Evolutionary conservation across 495 filamentous ascomycete species (phyloP), one percentile per base, ranked within the genome.

Genomic region (Podospora sp.): DNA sequence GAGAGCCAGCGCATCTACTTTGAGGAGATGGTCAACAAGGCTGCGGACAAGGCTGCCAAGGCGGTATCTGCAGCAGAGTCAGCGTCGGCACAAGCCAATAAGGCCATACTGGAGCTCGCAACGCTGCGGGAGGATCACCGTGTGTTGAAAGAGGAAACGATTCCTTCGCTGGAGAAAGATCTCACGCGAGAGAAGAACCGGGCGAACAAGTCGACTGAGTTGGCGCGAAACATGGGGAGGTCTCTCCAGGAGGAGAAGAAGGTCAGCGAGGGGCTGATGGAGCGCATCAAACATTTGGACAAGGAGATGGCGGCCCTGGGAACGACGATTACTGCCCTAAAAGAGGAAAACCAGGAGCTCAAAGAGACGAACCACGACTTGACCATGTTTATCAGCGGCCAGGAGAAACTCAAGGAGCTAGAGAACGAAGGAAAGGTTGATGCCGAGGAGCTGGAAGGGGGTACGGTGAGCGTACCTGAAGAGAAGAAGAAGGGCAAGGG

Each of bases 1-100:
- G 96, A 98, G 71, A 90, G 87, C 64, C 95, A 99, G 72, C 88
- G 95, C 52, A 83, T 90, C 5, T 99, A 98, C 76, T 99, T 96
- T 72, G 95, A 97, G 73, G 94, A 95, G 70, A 88, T 96, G 76
- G 85, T 99, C 66, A 90, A 90, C 72, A 93, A 95, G 63, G 93
- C 93, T 1, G 94, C 89, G 0, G 93, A 97, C 78, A 99, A 98
- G 77, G 93, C 96, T 1, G 83, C 88, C 20, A 86, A 89, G 71
- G 92, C 93, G 7, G 82, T 86, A 2, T 78, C 85, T 0, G 81
- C 87, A 0, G 93, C 92, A 2, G 84, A 90, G 25, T 79, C 82
- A 20, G 92, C 92, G 0, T 76, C 82, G 0, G 71, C 76, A 11
- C 77, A 84, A n/a, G 88, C 89, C 1, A 74, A 77, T 2, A 77